Percentiles rank a stretch among this genome's conserved stretches.
Evolutionary conservation across 2,329 filamentous ascomycete species (phyloP).

Genomic region (Trichoderma arundinaceum): DNA sequence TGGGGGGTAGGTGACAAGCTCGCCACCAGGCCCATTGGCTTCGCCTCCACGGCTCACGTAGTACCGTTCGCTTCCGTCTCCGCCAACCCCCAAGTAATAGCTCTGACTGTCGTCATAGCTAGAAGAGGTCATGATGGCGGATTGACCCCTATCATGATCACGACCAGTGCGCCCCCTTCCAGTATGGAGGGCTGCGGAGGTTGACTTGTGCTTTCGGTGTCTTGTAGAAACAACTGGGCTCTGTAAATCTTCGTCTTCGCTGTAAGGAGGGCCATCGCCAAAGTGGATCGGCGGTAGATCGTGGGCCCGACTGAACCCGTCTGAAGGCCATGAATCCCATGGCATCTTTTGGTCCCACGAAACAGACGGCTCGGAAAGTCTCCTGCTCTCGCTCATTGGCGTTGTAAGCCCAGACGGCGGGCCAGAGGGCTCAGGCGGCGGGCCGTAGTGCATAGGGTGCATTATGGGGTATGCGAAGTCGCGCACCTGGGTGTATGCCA

Average conservation of each 20-base stretch:
- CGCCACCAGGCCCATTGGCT: conserved; percentile 76
- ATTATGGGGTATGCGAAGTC: conserved; percentile 89
- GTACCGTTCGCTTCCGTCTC: conserved; percentile 75
- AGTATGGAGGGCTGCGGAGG: conserved; percentile 55
- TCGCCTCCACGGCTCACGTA: conserved; percentile 74
- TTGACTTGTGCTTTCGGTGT: conserved; percentile 84
- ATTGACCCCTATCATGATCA: conserved; percentile 48
- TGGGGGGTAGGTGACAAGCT: conserved; percentile 78
- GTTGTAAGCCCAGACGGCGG: conserved; percentile 83
- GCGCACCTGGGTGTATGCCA: conserved; percentile 87
- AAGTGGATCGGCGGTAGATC: conserved; percentile 84
- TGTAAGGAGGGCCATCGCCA: conserved; percentile 88
- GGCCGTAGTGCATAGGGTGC: conserved; percentile 92
- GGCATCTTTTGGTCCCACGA: conserved; percentile 73
- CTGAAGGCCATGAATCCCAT: conserved; percentile 62
- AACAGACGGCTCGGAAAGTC: conserved; percentile 81
- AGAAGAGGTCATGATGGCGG: conserved; percentile 52
- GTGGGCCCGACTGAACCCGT: conserved; percentile 65
- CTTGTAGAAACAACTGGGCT: conserved; percentile 86
- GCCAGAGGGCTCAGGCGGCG: conserved; percentile 73
- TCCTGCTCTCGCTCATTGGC: conserved; percentile 77
- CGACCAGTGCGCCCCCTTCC: conserved; percentile 54
- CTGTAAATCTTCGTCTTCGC: conserved; percentile 92
- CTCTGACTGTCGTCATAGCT: conserved; percentile 63
- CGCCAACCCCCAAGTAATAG: conserved; percentile 69